Base-by-base conservation (phyloP, 352 stramenopile genomes). In the Salisapilia sapeloensis region DNA sequence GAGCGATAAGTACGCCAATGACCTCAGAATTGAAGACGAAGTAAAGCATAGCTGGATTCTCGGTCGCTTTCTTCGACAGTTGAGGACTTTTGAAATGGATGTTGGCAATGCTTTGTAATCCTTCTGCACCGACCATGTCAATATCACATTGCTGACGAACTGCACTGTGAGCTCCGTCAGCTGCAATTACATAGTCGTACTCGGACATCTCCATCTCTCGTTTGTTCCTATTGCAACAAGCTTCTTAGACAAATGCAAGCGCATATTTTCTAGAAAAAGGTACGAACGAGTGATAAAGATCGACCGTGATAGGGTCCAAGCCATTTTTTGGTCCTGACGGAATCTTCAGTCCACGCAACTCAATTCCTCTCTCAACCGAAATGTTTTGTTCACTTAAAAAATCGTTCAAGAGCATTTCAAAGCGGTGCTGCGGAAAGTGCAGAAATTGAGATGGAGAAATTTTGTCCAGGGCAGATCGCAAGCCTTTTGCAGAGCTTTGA, bases 61-160 rank as follows among this genome's bases (percentile, higher is more conserved):
- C 57, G 4, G 56, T 36, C 4, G 60, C 64, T 4, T 60, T 53
- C 9, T 51, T 32, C 0, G 67, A 78, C 6, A 90, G 48, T 19
- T 59, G 42, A 32, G 64, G 56, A 51, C 76, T 93, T 21, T 66
- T 89, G 56, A 96, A 96, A 35, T 97, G 89, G 12, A 97, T 67
- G 48, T 96, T 97, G 11, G 93, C 81, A 30, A 97, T 78, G 38
- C 75, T 81, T 61, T 97, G 87, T 13, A 96, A 38, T 24, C 81
- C 81, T 24, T 44, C 35, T 6, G 72, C 56, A 29, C 81, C 85
- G 20, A 41, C 56, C 54, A 91, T 76, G 8, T 62, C 48, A 15
- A 93, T 78, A 24, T 56, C 57, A 15, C 76, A 66, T 14, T 63
- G 49, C 30, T 76, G 36, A 0, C 91, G 63, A 24, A 93, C 64